phyloP scores from a whole-genome alignment of 139 green algal species.

The Pseudopediastrum boryanum region DNA sequence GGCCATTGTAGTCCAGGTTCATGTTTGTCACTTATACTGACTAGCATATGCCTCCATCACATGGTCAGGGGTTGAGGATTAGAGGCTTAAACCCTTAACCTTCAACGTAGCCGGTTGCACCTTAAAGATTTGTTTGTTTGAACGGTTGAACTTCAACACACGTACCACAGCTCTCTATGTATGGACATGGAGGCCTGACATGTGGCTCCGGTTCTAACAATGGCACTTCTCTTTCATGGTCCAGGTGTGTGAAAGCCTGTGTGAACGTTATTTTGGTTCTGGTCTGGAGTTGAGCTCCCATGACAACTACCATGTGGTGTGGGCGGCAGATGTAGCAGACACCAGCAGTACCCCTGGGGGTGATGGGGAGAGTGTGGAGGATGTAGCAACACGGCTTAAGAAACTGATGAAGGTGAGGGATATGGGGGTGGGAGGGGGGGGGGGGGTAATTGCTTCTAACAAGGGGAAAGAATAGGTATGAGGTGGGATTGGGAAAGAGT shows the following conservation, averaged over 20 bases:
- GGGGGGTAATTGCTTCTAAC: background rate
- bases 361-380: slow-evolving; percentile 56
- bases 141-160: too few species aligned
- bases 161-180: too few species aligned
- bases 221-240: background rate
- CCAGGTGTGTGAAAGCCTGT: slow-evolving; percentile 40
- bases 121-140: too few species aligned
- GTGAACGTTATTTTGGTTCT: slow-evolving; percentile 59
- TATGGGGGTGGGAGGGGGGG: background rate
- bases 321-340: slow-evolving; percentile 45
- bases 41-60: too few species aligned
- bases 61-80: too few species aligned
- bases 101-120: too few species aligned
- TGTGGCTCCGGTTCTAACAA: too few species aligned
- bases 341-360: background rate
- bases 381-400: slow-evolving; percentile 45
- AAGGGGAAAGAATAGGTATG: background rate
- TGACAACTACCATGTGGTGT: slow-evolving; percentile 44
- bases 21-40: too few species aligned
- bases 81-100: too few species aligned
- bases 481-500: background rate
- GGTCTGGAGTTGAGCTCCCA: slow-evolving; percentile 43
- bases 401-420: slow-evolving; percentile 30
- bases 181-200: too few species aligned
- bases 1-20: too few species aligned